A percentile compares a stretch with the other conserved stretches of the same genome.
Evolutionary conservation across 108 stramenopile species (phyloP).

Genomic region (Nitzschia sp.): DNA sequence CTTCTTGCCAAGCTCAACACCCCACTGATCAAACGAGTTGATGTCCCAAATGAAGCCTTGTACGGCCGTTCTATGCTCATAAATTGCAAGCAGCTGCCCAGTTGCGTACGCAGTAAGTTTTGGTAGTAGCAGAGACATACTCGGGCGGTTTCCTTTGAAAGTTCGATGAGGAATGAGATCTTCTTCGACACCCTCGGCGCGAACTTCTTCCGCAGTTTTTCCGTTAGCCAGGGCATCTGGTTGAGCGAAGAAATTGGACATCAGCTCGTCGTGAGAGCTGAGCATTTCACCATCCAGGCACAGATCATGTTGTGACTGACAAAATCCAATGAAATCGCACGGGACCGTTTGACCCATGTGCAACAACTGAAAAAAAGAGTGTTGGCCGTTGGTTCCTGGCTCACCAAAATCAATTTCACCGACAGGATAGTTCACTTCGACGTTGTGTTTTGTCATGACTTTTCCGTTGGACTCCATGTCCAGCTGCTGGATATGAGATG

Average conservation of each 20-base stretch:
- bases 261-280: conserved; percentile 98
- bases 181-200: conserved; percentile 89
- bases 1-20: conserved; percentile 99
- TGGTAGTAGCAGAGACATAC: conserved; percentile 91
- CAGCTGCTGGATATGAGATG: conserved; percentile 99
- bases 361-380: conserved; percentile 98
- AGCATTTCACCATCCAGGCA: conserved; percentile 87
- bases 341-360: conserved; percentile 98
- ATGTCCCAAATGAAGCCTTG: conserved; percentile 99
- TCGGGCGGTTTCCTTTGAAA: conserved; percentile 98
- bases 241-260: conserved; percentile 99
- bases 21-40: conserved; percentile 99
- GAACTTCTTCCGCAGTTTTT: conserved; percentile 88
- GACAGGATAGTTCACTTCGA: conserved; percentile 85
- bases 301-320: conserved; percentile 82
- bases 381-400: conserved; percentile 99
- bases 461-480: conserved; percentile 98
- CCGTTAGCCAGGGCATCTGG: conserved; percentile 97
- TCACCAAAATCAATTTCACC: conserved; percentile 99
- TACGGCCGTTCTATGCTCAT: conserved; percentile 98
- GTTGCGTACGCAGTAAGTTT: conserved; percentile 92
- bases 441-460: conserved; percentile 81
- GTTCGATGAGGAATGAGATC: conserved; percentile 89
- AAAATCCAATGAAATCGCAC: conserved; percentile 96
- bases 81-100: conserved; percentile 95